These are phyloP conservation scores for Aspergillus sclerotialis DNA, from an alignment of 2,329 filamentous ascomycete genomes.

Conservation along the genomic window DNA sequence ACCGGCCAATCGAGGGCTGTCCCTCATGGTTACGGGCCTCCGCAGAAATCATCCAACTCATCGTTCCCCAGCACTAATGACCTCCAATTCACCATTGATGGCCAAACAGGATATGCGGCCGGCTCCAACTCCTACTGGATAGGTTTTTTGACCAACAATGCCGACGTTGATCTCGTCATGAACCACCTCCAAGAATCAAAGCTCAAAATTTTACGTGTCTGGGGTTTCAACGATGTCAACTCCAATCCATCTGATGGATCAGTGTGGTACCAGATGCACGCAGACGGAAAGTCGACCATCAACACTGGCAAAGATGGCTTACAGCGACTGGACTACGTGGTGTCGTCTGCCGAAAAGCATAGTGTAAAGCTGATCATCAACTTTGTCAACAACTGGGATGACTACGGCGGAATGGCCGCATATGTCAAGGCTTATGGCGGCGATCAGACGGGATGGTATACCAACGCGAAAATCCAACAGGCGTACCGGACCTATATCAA, in stretches of 20 bases:
- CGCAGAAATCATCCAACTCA: not conserved
- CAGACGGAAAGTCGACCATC: slow-evolving; percentile 42
- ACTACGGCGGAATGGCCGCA: slow-evolving; percentile 58
- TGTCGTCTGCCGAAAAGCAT: slow-evolving; percentile 51
- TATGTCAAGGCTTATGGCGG: slow-evolving; percentile 52
- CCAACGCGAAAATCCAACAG: slow-evolving; percentile 44
- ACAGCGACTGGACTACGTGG: slow-evolving; percentile 58
- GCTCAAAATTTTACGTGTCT: slow-evolving; percentile 46
- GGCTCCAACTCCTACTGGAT: slow-evolving; percentile 50
- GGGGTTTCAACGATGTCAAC: slow-evolving; percentile 48
- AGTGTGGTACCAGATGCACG: slow-evolving; percentile 40
- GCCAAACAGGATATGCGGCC: slow-evolving; percentile 37
- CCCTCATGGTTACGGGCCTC: not conserved
- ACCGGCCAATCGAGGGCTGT: not conserved
- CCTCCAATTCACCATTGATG: slow-evolving; percentile 33
- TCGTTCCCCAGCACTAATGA: slow-evolving; percentile 17
- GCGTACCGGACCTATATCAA: slow-evolving; percentile 59
- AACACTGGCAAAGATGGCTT: slow-evolving; percentile 59
- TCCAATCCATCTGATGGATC: slow-evolving; percentile 33
- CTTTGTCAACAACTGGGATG: slow-evolving; percentile 61
- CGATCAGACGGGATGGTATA: slow-evolving; percentile 51
- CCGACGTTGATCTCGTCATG: slow-evolving; percentile 41
- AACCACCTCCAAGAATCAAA: slow-evolving; percentile 28
- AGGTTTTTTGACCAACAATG: slow-evolving; percentile 41
- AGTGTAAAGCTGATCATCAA: slow-evolving; percentile 55